Evolutionary conservation across 2,329 filamentous ascomycete genomes (phyloP).

Genomic region (Fusarium sp.): DNA sequence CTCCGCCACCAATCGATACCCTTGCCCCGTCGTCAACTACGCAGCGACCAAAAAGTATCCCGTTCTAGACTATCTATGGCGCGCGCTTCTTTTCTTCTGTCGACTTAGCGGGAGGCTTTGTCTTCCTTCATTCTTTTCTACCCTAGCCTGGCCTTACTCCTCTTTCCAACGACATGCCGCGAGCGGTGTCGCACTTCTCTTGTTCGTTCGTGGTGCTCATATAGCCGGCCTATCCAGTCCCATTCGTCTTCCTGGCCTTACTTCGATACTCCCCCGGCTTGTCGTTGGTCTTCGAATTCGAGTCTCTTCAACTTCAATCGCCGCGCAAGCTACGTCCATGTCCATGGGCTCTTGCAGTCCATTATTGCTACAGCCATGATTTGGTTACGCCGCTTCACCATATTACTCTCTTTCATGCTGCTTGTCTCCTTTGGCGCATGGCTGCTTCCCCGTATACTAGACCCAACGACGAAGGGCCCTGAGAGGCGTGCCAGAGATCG

Average conservation of each 20-base stretch:
- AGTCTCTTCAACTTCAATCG: neutral
- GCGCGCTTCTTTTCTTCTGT: slow-evolving; percentile 13
- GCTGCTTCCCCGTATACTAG: slow-evolving; percentile 63
- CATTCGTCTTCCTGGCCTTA: neutral
- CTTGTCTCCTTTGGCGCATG: slow-evolving; percentile 59
- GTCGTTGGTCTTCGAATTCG: slow-evolving; percentile 12
- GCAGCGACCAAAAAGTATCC: slow-evolving; percentile 7
- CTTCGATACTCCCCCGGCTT: slow-evolving; percentile 4
- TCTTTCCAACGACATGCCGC: slow-evolving; percentile 34
- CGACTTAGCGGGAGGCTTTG: slow-evolving; percentile 6
- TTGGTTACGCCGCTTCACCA: slow-evolving; percentile 56
- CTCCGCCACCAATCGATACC: slow-evolving; percentile 33
- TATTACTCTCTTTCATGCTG: slow-evolving; percentile 52
- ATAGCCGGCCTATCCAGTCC: slow-evolving; percentile 43
- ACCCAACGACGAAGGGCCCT: slow-evolving; percentile 69
- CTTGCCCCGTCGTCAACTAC: slow-evolving; percentile 26
- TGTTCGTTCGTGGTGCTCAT: slow-evolving; percentile 41
- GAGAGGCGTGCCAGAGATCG: slow-evolving; percentile 70
- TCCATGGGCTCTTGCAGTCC: slow-evolving; percentile 6
- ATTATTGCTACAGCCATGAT: slow-evolving; percentile 49
- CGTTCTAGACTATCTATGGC: neutral
- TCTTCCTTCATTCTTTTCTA: neutral
- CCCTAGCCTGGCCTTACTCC: neutral
- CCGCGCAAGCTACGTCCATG: slow-evolving; percentile 1
- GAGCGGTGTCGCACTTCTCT: slow-evolving; percentile 40